Conservation (phyloP, 2,329 filamentous ascomycete genomes). For the Dactylellina parvicollis region DNA sequence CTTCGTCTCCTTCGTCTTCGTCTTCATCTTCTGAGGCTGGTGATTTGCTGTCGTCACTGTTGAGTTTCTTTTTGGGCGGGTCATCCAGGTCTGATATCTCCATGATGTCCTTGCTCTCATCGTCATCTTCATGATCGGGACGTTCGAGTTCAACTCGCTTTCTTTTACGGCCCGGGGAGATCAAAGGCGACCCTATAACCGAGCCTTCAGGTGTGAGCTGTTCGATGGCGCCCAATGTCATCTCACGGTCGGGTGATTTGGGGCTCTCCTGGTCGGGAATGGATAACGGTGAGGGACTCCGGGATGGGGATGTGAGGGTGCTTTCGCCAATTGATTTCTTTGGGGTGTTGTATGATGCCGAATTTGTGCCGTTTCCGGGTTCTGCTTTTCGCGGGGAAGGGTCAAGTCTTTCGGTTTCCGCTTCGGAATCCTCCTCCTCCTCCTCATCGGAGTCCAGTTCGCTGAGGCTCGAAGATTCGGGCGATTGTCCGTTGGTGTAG, state of each 20-base stretch:
- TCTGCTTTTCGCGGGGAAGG: conserved; percentile 77
- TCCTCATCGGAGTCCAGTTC: conserved; percentile 63
- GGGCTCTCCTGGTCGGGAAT: conserved; percentile 45
- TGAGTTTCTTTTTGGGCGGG: conserved; percentile 42
- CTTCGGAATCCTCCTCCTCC: conserved; percentile 69
- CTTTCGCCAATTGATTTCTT: conserved; percentile 54
- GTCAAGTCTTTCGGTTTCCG: conserved; percentile 79
- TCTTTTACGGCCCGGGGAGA: conserved; percentile 44
- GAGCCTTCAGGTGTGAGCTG: conserved; percentile 50
- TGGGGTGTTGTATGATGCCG: conserved; percentile 44
- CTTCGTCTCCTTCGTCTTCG: conserved; percentile 26
- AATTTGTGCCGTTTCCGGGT: conserved; percentile 69
- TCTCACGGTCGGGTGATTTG: conserved; percentile 52
- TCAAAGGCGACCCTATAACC: conserved; percentile 34
- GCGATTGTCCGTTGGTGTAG: conserved; percentile 59
- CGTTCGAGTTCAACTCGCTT: conserved; percentile 36
- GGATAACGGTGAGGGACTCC: conserved; percentile 46
- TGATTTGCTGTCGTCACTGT: conserved; percentile 37
- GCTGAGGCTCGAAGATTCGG: conserved; percentile 59
- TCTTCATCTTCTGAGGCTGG: conserved; percentile 35
- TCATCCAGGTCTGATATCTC: conserved; percentile 62
- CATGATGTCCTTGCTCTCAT: conserved; percentile 41
- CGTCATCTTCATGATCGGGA: conserved; percentile 32
- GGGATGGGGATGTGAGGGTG: conserved; percentile 48
- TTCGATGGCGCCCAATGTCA: conserved; percentile 50